A percentile compares a stretch with the other conserved stretches of the same genome.
These are phyloP conservation scores for Suhomyces canberraensis DNA, from an alignment of 805 yeast species.

Conservation along the genomic window DNA sequence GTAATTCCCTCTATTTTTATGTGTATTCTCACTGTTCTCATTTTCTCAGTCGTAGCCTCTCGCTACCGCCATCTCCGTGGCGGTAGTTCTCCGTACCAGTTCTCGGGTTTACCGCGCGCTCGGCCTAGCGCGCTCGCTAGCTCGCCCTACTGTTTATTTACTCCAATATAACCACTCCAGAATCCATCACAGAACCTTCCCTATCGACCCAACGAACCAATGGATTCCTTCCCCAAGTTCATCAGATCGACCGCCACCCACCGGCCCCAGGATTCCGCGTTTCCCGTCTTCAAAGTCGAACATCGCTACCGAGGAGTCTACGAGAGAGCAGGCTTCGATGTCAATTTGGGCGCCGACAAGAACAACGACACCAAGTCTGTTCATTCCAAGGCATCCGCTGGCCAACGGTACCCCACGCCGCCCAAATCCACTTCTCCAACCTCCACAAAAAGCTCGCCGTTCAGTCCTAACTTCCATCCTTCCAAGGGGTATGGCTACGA, in stretches of 20 bases:
- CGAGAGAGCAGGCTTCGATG: constrained; percentile 81
- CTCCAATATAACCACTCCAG: too few relatives aligned
- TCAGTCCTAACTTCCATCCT: constrained; percentile 3
- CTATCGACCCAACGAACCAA: not conserved
- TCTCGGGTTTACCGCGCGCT: too few relatives aligned
- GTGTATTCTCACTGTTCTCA: too few relatives aligned
- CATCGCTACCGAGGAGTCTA: constrained; percentile 65
- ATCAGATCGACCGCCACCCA: constrained; percentile 17
- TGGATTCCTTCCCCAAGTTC: constrained; percentile 20
- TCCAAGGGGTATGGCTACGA: constrained; percentile 3
- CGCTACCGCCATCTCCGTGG: too few relatives aligned
- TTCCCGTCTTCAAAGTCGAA: constrained; percentile 67
- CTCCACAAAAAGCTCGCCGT: constrained; percentile 8
- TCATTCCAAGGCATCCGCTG: constrained; percentile 2
- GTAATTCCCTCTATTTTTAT: too few relatives aligned
- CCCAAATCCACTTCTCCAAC: constrained; percentile 11
- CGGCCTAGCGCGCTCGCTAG: too few relatives aligned
- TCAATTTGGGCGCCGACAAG: constrained; percentile 12
- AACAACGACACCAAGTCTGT: constrained; percentile 8
- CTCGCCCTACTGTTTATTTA: too few relatives aligned
- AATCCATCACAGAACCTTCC: not conserved
- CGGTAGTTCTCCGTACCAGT: too few relatives aligned
- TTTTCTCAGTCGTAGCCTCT: too few relatives aligned
- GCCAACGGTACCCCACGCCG: constrained; percentile 8
- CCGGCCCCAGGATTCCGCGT: constrained; percentile 46